These are phyloP conservation scores for Mortierella claussenii DNA, from an alignment of 192 early-diverging fungal species.

Conservation along the genomic window DNA sequence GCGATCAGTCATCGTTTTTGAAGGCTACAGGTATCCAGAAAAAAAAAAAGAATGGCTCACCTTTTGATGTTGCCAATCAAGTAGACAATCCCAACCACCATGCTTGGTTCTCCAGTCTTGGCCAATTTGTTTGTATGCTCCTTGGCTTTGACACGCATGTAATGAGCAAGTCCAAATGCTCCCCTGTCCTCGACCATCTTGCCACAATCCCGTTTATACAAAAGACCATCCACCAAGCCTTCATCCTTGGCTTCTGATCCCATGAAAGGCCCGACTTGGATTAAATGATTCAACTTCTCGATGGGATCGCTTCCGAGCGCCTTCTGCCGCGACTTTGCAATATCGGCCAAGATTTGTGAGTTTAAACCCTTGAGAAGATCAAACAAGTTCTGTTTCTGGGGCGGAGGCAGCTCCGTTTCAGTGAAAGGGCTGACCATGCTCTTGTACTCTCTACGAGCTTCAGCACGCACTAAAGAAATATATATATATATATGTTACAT, in stretches of 20 bases:
- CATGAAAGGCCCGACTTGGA: conserved; percentile 66
- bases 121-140: conserved; percentile 33
- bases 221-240: conserved; percentile 64
- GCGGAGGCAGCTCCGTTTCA: conserved; percentile 59
- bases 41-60: conserved; percentile 12
- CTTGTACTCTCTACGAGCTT: conserved; percentile 72
- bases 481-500: no score
- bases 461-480: conserved; percentile 59
- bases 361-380: conserved; percentile 65
- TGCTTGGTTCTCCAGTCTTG: conserved; percentile 39
- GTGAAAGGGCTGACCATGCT: conserved; percentile 62
- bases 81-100: conserved; percentile 75
- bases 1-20: background rate
- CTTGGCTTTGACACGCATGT: conserved; percentile 44
- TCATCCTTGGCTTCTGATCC: conserved; percentile 58
- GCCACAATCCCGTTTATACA: conserved; percentile 59
- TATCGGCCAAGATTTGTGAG: conserved; percentile 61
- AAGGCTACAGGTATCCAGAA: background rate
- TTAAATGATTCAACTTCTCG: conserved; percentile 58
- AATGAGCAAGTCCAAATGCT: conserved; percentile 43
- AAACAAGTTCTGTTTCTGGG: conserved; percentile 67
- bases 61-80: conserved; percentile 66
- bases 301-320: conserved; percentile 41
- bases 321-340: conserved; percentile 53
- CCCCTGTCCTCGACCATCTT: conserved; percentile 52